A percentile compares a stretch with the other conserved stretches of the same genome.
Conservation (phyloP, 2,329 filamentous ascomycete genomes). For the Xylaria sp. region DNA sequence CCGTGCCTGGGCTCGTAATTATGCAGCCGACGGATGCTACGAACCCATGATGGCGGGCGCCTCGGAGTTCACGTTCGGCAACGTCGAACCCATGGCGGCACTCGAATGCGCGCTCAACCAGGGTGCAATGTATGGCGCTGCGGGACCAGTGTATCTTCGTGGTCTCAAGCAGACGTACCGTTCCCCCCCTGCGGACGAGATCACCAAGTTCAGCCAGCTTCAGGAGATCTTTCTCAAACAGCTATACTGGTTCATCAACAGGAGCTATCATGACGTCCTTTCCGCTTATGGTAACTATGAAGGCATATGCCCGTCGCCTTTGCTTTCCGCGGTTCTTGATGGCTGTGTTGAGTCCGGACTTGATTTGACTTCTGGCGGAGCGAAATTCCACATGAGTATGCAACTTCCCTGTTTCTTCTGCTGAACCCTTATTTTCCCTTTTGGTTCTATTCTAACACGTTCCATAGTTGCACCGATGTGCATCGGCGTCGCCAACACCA, state of each 20-base stretch:
- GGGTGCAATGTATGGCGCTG: constrained; percentile 32
- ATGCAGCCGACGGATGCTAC: constrained; percentile 33
- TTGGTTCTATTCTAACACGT: background rate
- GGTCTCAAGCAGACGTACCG: constrained; percentile 36
- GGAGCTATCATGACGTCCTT: constrained; percentile 18
- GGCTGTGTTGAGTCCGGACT: constrained; percentile 33
- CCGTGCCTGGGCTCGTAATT: constrained; percentile 32
- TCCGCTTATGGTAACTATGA: constrained; percentile 29
- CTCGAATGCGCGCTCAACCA: constrained; percentile 34
- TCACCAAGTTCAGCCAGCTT: constrained; percentile 22
- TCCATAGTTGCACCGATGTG: constrained; percentile 27
- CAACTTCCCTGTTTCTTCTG: background rate
- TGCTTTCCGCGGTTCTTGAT: constrained; percentile 32
- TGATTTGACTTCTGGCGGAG: constrained; percentile 33
- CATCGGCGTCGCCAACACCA: constrained; percentile 33
- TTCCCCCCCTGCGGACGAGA: constrained; percentile 19
- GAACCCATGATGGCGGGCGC: constrained; percentile 36
- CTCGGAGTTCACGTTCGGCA: constrained; percentile 32
- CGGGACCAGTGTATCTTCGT: constrained; percentile 34
- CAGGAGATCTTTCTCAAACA: constrained; percentile 32
- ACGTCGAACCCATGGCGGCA: constrained; percentile 32
- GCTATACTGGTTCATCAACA: constrained; percentile 24
- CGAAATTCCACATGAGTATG: constrained; percentile 36
- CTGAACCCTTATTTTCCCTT: too few species aligned
- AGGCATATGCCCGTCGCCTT: constrained; percentile 33